These are phyloP conservation scores for Coemansia interrupta DNA, from an alignment of 192 early-diverging fungal genomes.

Conservation along the genomic window DNA sequence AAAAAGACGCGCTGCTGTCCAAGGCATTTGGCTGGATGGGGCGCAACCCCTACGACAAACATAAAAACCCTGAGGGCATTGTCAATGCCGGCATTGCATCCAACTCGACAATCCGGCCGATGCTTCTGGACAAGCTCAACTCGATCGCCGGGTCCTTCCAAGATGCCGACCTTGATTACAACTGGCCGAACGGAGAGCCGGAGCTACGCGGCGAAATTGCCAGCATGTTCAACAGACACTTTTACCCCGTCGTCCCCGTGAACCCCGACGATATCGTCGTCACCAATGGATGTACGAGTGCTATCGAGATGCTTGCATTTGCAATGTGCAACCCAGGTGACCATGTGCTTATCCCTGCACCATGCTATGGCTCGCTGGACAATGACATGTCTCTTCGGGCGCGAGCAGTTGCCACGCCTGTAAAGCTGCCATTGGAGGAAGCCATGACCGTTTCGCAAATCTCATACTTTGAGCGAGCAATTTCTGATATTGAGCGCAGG, in stretches of 20 bases:
- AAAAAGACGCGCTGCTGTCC: slow-evolving; percentile 26
- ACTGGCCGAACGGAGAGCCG: slow-evolving; percentile 53
- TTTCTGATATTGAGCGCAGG: slow-evolving; percentile 46
- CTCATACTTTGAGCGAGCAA: slow-evolving; percentile 44
- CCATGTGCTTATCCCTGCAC: slow-evolving; percentile 67
- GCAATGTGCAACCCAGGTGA: slow-evolving; percentile 68
- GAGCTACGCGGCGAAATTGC: slow-evolving; percentile 61
- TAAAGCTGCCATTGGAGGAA: slow-evolving; percentile 46
- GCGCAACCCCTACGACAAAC: slow-evolving; percentile 39
- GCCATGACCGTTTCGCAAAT: slow-evolving; percentile 52
- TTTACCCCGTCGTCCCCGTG: slow-evolving; percentile 51
- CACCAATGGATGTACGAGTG: slow-evolving; percentile 63
- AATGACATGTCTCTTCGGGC: slow-evolving; percentile 56
- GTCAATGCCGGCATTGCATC: slow-evolving; percentile 80
- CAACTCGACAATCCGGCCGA: slow-evolving; percentile 61
- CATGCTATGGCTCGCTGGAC: slow-evolving; percentile 76
- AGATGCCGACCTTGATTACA: slow-evolving; percentile 45
- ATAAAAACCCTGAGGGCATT: slow-evolving; percentile 63
- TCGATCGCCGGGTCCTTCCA: slow-evolving; percentile 17
- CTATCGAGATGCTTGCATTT: slow-evolving; percentile 63
- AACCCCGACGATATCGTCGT: slow-evolving; percentile 57
- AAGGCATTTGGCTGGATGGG: slow-evolving; percentile 20
- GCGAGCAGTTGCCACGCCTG: slow-evolving; percentile 54
- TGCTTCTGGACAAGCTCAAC: slow-evolving; percentile 57
- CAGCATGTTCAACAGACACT: slow-evolving; percentile 63